phyloP scores from a whole-genome alignment of 305 asterid species.

The Fraxinus ornus region DNA sequence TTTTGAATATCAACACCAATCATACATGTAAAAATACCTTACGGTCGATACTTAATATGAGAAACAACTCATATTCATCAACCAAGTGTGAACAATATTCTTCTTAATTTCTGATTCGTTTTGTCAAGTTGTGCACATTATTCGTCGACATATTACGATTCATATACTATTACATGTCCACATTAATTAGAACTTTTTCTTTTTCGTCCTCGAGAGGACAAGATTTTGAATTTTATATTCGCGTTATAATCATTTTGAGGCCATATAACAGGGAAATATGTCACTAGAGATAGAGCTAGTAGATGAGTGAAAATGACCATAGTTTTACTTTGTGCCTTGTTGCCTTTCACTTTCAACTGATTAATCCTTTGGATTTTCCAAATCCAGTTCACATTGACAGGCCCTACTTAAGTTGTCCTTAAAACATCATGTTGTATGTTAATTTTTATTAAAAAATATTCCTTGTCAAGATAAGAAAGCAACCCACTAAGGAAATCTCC shows the following conservation, averaged over 20 bases:
- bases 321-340: not conserved
- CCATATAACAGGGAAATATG: not conserved
- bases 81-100: not conserved
- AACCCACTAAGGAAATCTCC: not conserved
- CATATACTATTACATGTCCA: not conserved
- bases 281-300: not conserved
- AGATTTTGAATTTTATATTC: not conserved
- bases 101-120: not conserved
- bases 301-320: not conserved
- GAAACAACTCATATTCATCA: not conserved
- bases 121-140: not conserved
- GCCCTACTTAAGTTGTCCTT: not conserved
- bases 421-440: not conserved
- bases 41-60: not conserved
- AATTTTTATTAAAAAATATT: not conserved
- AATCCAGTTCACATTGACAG: not conserved
- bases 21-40: not conserved
- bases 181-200: not conserved
- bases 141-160: not conserved
- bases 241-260: not conserved
- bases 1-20: not conserved
- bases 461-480: slow-evolving; percentile 1
- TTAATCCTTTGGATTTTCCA: not conserved
- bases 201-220: not conserved
- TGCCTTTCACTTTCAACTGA: slow-evolving; percentile 8